A percentile compares a stretch with the other conserved stretches of the same genome.
Evolutionary conservation across 345 rosid species (phyloP).

Genomic region (Stellera chamaejasme): DNA sequence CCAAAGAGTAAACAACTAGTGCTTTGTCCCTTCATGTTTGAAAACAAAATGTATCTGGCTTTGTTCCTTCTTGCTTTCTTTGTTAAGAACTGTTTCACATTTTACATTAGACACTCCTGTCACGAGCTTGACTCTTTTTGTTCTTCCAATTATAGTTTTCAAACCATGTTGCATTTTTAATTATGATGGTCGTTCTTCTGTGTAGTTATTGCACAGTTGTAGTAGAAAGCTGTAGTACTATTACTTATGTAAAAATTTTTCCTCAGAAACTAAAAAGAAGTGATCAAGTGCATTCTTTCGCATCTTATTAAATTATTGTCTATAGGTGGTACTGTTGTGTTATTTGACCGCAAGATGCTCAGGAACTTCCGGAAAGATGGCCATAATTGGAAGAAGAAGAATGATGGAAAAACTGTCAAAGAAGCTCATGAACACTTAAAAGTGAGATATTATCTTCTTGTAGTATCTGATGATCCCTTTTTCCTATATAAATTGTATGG

Average conservation of each 20-base stretch:
- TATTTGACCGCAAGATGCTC: constrained; percentile 93
- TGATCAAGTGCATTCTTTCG: no score
- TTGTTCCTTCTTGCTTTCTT: background rate
- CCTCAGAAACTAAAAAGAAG: no score
- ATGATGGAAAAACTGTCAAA: constrained; percentile 94
- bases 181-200: no score
- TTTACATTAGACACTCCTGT: no score
- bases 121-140: no score
- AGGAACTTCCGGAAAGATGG: constrained; percentile 98
- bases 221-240: no score
- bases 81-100: no score
- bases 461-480: background rate
- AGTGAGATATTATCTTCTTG: constrained; percentile 34
- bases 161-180: no score
- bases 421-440: constrained; percentile 99
- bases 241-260: no score
- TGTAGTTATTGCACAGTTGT: no score
- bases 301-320: background rate
- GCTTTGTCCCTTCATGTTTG: background rate
- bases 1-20: constrained; percentile 52
- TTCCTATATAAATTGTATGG: no score
- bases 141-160: no score
- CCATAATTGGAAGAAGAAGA: constrained; percentile 98
- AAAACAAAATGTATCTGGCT: background rate
- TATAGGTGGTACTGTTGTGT: constrained; percentile 69